Percentiles rank a stretch among this genome's conserved stretches.
Evolutionary conservation across 2,329 filamentous ascomycete genomes (phyloP).

Genomic region (Talaromyces sp.): DNA sequence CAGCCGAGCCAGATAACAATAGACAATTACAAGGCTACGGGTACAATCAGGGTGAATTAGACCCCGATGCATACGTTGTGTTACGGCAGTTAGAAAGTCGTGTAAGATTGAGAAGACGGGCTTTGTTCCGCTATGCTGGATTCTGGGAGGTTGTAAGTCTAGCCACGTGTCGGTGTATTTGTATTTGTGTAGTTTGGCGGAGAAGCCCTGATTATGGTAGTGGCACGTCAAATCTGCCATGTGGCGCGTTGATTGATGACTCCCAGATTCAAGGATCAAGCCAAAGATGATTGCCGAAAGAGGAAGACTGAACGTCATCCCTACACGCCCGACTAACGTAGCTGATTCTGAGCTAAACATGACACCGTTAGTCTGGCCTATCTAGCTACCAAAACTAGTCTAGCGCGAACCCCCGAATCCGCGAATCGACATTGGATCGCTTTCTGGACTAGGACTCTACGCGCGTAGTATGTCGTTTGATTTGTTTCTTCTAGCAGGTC

Average conservation of each 20-base stretch:
- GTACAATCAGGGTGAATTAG: neutral
- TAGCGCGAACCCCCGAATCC: neutral
- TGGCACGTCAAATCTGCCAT: neutral
- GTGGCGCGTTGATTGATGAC: neutral
- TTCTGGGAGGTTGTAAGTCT: neutral
- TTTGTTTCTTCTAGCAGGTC: neutral
- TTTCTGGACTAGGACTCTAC: neutral
- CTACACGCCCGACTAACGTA: neutral
- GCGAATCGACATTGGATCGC: neutral
- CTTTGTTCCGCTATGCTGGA: neutral
- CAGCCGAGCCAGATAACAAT: neutral
- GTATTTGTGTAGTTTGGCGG: neutral
- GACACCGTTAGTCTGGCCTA: slow-evolving; percentile 8
- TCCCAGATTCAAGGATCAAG: neutral
- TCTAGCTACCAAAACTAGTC: slow-evolving; percentile 10
- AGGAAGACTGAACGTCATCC: neutral
- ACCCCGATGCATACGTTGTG: neutral
- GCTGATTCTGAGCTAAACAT: neutral
- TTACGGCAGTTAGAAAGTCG: neutral
- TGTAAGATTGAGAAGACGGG: neutral
- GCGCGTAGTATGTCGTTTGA: neutral
- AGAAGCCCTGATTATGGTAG: neutral
- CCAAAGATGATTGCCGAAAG: neutral
- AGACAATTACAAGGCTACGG: neutral
- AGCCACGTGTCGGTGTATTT: neutral